These are phyloP conservation scores for Claviceps paspali DNA, from an alignment of 2,329 filamentous ascomycete species.

Conservation along the genomic window DNA sequence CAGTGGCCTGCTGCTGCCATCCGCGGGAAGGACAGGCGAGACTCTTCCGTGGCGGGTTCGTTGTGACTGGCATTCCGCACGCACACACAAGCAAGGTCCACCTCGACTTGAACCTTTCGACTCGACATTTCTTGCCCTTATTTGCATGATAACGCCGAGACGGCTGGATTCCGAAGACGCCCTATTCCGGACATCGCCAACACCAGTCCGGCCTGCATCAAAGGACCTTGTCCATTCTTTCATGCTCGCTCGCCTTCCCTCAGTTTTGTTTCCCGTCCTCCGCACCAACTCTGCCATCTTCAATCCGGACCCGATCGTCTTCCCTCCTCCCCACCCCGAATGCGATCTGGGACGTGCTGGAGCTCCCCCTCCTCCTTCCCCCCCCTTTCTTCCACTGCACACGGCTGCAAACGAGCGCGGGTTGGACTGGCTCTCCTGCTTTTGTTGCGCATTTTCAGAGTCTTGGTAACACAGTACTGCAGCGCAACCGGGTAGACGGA, in stretches of 20 bases:
- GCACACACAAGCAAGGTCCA: neutral
- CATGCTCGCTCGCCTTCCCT: neutral
- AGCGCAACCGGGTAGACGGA: constrained; percentile 10
- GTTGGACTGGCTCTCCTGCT: neutral
- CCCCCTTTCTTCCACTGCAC: too few species aligned
- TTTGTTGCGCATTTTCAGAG: constrained; percentile 3
- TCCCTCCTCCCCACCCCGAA: too few species aligned
- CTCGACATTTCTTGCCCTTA: neutral
- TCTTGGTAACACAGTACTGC: constrained; percentile 10
- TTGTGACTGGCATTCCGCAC: too few species aligned
- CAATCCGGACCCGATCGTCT: too few species aligned
- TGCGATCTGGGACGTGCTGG: too few species aligned
- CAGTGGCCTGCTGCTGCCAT: too few species aligned
- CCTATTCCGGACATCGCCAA: neutral
- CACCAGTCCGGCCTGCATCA: neutral
- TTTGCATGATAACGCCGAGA: too few species aligned
- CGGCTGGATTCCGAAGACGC: neutral
- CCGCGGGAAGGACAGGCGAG: too few species aligned
- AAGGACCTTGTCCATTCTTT: neutral
- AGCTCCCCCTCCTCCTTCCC: too few species aligned
- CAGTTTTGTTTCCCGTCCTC: too few species aligned
- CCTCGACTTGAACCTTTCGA: neutral
- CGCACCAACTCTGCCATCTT: too few species aligned
- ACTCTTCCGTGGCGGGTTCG: too few species aligned
- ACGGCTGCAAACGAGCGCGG: neutral